A percentile compares a stretch with the other conserved stretches of the same genome.
phyloP scores from a whole-genome alignment of 2,329 filamentous ascomycete species.

The Pezizomycotina sp. region DNA sequence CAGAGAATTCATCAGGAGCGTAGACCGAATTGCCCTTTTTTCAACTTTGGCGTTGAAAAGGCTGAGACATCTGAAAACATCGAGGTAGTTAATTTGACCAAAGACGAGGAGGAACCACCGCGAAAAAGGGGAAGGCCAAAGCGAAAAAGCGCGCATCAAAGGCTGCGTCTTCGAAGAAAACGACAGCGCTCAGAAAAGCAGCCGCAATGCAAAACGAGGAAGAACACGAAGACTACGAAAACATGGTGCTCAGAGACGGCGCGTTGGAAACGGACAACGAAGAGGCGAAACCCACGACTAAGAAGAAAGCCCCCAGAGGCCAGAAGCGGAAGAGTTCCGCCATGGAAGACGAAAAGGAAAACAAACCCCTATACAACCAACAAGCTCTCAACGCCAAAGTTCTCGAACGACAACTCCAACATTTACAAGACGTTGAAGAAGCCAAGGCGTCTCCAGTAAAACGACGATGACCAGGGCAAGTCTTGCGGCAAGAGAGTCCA shows the following conservation, averaged over 20 bases:
- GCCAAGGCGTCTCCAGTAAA: conserved; percentile 6
- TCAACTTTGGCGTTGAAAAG: no score
- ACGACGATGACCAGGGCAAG: conserved; percentile 14
- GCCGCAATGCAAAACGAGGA: conserved; percentile 18
- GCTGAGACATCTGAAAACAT: no score
- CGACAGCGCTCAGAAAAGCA: conserved; percentile 27
- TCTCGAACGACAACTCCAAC: conserved; percentile 1
- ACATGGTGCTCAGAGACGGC: conserved; percentile 17
- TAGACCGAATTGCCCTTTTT: no score
- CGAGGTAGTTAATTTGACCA: no score
- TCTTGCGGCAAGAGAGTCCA: conserved; percentile 4
- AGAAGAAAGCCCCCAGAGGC: conserved; percentile 30
- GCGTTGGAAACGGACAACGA: background rate
- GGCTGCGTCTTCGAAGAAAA: conserved; percentile 30
- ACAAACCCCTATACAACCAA: conserved; percentile 1
- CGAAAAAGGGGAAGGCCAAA: conserved; percentile 40
- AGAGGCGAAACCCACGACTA: conserved; percentile 7
- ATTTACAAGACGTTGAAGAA: background rate
- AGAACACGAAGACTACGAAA: conserved; percentile 26
- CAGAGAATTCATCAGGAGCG: no score
- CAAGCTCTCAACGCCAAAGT: background rate
- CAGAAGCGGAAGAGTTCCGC: conserved; percentile 43
- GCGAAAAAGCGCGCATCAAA: conserved; percentile 29
- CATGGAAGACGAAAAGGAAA: conserved; percentile 27
- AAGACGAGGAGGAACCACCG: conserved; percentile 7